phyloP scores from a whole-genome alignment of 306 rosid genomes.

The Aeschynomene evenia region DNA sequence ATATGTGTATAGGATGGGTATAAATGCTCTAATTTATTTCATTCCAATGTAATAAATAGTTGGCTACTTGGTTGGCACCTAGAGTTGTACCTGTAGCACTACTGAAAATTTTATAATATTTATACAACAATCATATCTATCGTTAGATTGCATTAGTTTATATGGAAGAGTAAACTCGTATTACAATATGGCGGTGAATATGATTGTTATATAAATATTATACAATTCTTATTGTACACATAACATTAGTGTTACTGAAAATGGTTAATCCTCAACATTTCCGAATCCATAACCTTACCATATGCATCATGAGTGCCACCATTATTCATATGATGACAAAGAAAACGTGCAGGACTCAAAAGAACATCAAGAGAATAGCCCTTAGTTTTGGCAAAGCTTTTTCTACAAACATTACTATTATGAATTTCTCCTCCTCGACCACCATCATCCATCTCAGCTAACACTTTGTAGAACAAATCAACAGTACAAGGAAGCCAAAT shows the following conservation, averaged over 20 bases:
- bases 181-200: no score
- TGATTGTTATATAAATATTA: no score
- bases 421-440: neutral
- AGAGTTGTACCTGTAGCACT: no score
- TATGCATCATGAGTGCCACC: neutral
- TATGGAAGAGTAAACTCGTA: no score
- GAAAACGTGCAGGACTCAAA: slow-evolving; percentile 25
- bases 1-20: no score
- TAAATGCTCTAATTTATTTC: no score
- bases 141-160: no score
- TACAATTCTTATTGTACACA: no score
- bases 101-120: no score
- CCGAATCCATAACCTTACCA: slow-evolving; percentile 29
- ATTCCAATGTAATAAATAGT: no score
- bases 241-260: neutral
- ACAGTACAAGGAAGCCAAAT: slow-evolving; percentile 73
- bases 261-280: slow-evolving; percentile 26
- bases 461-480: slow-evolving; percentile 53
- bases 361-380: slow-evolving; percentile 16
- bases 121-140: no score
- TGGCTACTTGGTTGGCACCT: no score
- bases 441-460: slow-evolving; percentile 52
- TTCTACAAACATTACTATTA: neutral
- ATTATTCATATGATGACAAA: neutral
- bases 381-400: neutral